These are phyloP conservation scores for Arbutus unedo DNA, from an alignment of 148 eudicot species.

Conservation along the genomic window DNA sequence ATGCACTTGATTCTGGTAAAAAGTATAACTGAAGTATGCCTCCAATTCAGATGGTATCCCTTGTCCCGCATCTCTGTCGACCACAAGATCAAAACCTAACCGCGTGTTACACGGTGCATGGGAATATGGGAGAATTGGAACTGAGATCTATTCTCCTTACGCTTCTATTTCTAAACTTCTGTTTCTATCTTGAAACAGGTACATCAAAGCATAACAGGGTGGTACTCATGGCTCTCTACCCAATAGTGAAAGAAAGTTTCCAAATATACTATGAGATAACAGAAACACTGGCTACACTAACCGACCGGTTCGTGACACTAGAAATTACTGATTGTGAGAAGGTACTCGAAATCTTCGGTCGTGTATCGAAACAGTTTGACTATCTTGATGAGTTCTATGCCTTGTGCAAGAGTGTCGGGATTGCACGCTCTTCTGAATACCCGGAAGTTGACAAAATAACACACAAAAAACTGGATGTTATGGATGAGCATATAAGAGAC, in stretches of 20 bases:
- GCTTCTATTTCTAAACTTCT: not conserved
- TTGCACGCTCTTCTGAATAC: slow-evolving; percentile 65
- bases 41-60: not conserved
- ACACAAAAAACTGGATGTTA: slow-evolving; percentile 57
- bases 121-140: not conserved
- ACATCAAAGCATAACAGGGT: slow-evolving; percentile 54
- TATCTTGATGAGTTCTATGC: slow-evolving; percentile 63
- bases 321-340: slow-evolving; percentile 49
- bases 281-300: slow-evolving; percentile 48
- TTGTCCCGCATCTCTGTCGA: not conserved
- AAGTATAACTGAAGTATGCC: not conserved
- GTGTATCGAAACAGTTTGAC: slow-evolving; percentile 68
- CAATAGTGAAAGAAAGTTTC: slow-evolving; percentile 63
- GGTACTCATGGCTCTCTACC: slow-evolving; percentile 60
- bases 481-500: slow-evolving; percentile 71
- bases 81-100: not conserved
- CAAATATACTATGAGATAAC: slow-evolving; percentile 58
- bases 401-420: slow-evolving; percentile 58
- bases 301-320: slow-evolving; percentile 62
- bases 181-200: slow-evolving; percentile 37
- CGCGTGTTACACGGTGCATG: not conserved
- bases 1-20: not conserved
- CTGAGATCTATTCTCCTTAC: not conserved
- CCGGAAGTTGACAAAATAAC: slow-evolving; percentile 68
- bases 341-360: slow-evolving; percentile 48